These are phyloP conservation scores for Drechslera avenae DNA, from an alignment of 2,329 filamentous ascomycete species.

Conservation along the genomic window DNA sequence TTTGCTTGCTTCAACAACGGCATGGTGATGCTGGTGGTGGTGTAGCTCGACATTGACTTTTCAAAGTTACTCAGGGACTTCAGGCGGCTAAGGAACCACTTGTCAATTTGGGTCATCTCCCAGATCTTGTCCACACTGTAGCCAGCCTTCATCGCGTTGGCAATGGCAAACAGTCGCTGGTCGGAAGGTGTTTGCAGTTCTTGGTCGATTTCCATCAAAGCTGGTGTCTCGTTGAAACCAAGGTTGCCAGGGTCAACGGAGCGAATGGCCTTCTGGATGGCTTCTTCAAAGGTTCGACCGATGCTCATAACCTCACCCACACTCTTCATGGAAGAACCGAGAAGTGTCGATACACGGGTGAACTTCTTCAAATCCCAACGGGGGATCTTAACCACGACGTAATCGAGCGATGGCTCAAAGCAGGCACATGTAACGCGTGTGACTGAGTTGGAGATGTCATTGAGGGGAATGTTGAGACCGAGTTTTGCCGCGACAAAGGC, in stretches of 20 bases:
- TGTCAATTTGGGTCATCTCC: conserved; percentile 98
- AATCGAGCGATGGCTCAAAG: conserved; percentile 98
- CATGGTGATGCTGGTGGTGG: conserved; percentile 67
- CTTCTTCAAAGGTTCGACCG: conserved; percentile 94
- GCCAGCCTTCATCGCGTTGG: conserved; percentile 93
- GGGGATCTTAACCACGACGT: conserved; percentile 98
- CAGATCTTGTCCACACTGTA: conserved; percentile 97
- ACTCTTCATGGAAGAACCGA: conserved; percentile 99
- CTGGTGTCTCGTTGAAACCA: conserved; percentile 84
- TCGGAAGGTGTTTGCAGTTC: conserved; percentile 97
- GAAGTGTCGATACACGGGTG: conserved; percentile 90
- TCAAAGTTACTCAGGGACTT: conserved; percentile 90
- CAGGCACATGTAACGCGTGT: conserved; percentile 95
- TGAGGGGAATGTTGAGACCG: conserved; percentile 89
- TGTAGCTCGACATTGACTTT: conserved; percentile 74
- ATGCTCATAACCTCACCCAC: conserved; percentile 99
- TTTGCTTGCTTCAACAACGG: conserved; percentile 81
- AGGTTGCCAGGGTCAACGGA: conserved; percentile 94
- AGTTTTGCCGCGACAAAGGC: conserved; percentile 97
- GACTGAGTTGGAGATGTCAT: conserved; percentile 95
- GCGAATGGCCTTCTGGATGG: conserved; percentile 96
- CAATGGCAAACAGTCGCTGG: conserved; percentile 95
- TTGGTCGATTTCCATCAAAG: conserved; percentile 92
- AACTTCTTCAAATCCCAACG: conserved; percentile 99
- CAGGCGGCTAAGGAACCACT: conserved; percentile 94